These are phyloP conservation scores for Grigorovia yakushimaensis DNA, from an alignment of 805 yeast species.

Conservation along the genomic window DNA sequence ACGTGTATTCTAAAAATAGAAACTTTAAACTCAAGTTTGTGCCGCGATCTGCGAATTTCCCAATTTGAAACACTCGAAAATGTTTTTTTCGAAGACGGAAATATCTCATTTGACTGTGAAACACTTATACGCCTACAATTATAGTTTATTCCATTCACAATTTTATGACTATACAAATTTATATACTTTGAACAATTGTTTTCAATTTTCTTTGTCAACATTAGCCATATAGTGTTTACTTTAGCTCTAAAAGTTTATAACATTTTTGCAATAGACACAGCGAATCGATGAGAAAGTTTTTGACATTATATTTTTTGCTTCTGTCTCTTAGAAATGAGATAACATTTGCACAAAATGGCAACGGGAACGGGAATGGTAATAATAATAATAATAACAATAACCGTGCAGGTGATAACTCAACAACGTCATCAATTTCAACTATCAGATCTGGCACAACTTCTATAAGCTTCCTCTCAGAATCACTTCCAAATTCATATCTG, in stretches of 20 bases:
- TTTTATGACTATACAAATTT: too few relatives aligned
- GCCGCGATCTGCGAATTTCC: background rate
- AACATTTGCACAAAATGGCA: background rate
- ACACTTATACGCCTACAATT: background rate
- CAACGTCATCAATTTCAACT: background rate
- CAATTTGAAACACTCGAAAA: background rate
- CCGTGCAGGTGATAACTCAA: background rate
- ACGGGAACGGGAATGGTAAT: background rate
- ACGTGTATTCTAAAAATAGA: background rate
- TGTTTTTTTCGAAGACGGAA: background rate
- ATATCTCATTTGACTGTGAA: background rate
- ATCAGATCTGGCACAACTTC: background rate
- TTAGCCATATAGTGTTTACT: background rate
- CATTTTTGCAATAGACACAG: background rate
- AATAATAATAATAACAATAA: background rate
- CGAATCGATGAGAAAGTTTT: background rate
- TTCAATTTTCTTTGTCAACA: background rate
- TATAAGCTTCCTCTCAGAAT: background rate
- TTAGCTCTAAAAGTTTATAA: too few relatives aligned
- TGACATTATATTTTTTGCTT: background rate
- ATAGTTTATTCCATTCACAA: too few relatives aligned
- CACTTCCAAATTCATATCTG: background rate
- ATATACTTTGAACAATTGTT: too few relatives aligned
- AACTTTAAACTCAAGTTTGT: background rate
- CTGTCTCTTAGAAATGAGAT: background rate